Percentiles rank a stretch among this genome's conserved stretches.
These are phyloP conservation scores for Phytophthora sojae DNA, from an alignment of 352 stramenopile genomes.

Conservation along the genomic window DNA sequence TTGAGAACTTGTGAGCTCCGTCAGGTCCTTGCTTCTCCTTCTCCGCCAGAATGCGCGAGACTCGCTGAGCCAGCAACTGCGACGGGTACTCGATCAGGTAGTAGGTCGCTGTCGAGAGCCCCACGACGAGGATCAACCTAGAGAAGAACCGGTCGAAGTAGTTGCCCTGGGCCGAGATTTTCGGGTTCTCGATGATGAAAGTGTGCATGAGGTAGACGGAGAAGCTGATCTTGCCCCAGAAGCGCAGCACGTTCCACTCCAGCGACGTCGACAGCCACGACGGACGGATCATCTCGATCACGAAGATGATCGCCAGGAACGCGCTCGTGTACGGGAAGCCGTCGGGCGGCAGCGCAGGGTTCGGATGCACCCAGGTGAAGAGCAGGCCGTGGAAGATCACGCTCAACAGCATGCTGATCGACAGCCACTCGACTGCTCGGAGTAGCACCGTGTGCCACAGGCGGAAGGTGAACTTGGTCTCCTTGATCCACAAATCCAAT, in stretches of 20 bases:
- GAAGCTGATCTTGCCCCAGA: conserved; percentile 39
- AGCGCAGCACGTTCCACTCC: conserved; percentile 35
- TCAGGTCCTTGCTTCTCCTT: conserved; percentile 17
- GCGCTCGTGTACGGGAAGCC: conserved; percentile 30
- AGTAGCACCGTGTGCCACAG: conserved; percentile 27
- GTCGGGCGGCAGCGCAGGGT: conserved; percentile 25
- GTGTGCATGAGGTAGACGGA: conserved; percentile 36
- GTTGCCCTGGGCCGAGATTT: conserved; percentile 3
- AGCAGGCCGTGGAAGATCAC: conserved; percentile 31
- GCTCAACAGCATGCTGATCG: conserved; percentile 41
- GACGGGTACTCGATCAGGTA: conserved; percentile 56
- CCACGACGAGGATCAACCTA: conserved; percentile 34
- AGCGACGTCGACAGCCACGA: conserved; percentile 29
- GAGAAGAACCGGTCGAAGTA: conserved; percentile 53
- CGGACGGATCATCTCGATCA: conserved; percentile 33
- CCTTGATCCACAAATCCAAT: conserved; percentile 27
- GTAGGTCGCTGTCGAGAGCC: conserved; percentile 42
- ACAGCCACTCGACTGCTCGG: conserved; percentile 28
- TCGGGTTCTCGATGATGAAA: conserved; percentile 31
- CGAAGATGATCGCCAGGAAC: conserved; percentile 31
- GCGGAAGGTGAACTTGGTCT: conserved; percentile 24
- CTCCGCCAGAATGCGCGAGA: conserved; percentile 15
- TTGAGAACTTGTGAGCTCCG: not conserved
- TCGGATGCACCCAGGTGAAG: conserved; percentile 30
- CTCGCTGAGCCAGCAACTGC: conserved; percentile 38